A percentile compares a stretch with the other conserved stretches of the same genome.
Evolutionary conservation across 331 rosid genomes (phyloP).

Genomic region (Phaseolus coccineus): DNA sequence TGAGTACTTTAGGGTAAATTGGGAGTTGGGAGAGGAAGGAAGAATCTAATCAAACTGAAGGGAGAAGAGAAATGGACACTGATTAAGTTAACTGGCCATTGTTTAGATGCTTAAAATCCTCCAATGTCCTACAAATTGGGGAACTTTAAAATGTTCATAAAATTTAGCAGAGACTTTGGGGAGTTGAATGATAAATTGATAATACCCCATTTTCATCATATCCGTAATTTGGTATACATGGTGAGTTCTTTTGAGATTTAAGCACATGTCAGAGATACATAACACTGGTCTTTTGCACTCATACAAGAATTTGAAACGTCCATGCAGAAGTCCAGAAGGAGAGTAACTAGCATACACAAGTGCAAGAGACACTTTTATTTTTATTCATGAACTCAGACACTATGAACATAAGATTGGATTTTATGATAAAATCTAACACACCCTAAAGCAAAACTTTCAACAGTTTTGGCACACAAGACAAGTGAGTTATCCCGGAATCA

Average conservation of each 20-base stretch:
- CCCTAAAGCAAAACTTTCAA: not conserved
- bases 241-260: not conserved
- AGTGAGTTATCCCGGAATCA: conserved; percentile 6
- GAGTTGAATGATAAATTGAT: not conserved
- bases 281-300: not conserved
- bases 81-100: not conserved
- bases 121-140: not conserved
- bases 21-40: not conserved
- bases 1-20: conserved; percentile 1
- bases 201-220: conserved; percentile 13
- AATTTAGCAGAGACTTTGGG: not conserved
- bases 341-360: not conserved
- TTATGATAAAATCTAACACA: not conserved
- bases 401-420: not conserved
- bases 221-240: not conserved
- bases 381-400: not conserved
- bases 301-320: not conserved
- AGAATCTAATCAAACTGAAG: conserved; percentile 4
- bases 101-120: conserved; percentile 11
- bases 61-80: not conserved
- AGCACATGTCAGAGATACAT: not conserved
- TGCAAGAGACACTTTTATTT: not conserved
- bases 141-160: conserved; percentile 27
- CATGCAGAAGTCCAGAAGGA: conserved; percentile 1
- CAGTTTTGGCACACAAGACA: conserved; percentile 7